Evolutionary conservation across 75 land plant species (phyloP).

Genomic region (Chamaecyparis obtusa): DNA sequence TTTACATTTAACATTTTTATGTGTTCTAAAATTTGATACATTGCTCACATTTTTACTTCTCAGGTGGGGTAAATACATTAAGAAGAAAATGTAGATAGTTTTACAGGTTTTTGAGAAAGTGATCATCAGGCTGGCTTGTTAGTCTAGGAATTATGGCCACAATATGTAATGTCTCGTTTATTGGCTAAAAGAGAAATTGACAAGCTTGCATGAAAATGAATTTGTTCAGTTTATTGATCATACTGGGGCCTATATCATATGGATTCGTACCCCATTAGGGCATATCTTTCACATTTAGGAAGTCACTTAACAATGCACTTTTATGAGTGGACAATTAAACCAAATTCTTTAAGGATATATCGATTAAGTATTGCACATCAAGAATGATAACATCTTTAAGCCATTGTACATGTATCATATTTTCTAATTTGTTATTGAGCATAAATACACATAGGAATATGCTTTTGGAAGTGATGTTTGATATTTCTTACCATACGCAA

Average conservation of each 20-base stretch:
- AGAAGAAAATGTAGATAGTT: too few relatives aligned
- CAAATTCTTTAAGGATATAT: not conserved
- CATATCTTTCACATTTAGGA: not conserved
- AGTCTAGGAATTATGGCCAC: not conserved
- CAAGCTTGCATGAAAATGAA: not conserved
- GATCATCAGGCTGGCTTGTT: too few relatives aligned
- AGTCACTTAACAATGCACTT: not conserved
- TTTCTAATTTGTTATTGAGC: not conserved
- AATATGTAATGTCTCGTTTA: not conserved
- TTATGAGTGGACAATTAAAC: not conserved
- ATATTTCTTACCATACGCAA: constrained; percentile 11
- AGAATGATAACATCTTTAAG: not conserved
- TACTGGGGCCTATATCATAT: not conserved
- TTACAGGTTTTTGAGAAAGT: not conserved
- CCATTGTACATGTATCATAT: not conserved
- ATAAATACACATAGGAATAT: not conserved
- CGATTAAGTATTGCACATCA: not conserved
- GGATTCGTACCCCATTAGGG: not conserved
- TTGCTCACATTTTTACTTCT: not conserved
- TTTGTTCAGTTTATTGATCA: too few relatives aligned
- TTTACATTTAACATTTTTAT: not conserved
- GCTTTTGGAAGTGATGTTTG: not conserved
- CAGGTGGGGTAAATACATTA: too few relatives aligned
- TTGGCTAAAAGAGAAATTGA: not conserved
- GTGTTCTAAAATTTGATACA: not conserved